Evolutionary conservation across 305 asterid species (phyloP).

Genomic region (Plantago coronopus): DNA sequence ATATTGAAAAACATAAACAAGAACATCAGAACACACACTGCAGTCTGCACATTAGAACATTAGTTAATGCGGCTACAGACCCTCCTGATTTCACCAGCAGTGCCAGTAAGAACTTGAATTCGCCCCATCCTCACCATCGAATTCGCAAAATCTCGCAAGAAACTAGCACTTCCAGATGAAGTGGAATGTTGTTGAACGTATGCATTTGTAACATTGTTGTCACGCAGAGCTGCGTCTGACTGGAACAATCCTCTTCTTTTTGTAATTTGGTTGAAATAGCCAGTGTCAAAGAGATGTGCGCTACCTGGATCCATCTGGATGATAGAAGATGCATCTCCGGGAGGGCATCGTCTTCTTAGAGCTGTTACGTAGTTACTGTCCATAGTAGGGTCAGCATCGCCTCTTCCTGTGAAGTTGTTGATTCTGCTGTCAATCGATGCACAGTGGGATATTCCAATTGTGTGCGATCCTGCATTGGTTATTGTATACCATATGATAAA

Average conservation of each 20-base stretch:
- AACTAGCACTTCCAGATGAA: constrained; percentile 32
- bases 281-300: constrained; percentile 41
- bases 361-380: constrained; percentile 41
- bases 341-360: constrained; percentile 34
- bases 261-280: constrained; percentile 40
- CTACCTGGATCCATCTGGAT: constrained; percentile 61
- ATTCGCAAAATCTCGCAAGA: constrained; percentile 31
- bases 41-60: background rate
- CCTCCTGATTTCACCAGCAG: constrained; percentile 49
- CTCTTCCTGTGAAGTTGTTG: constrained; percentile 44
- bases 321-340: constrained; percentile 28
- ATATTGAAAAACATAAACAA: background rate
- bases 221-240: constrained; percentile 46
- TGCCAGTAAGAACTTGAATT: constrained; percentile 41
- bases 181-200: background rate
- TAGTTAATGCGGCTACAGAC: constrained; percentile 31
- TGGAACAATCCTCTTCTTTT: constrained; percentile 46
- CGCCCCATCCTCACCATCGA: constrained; percentile 54
- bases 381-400: constrained; percentile 51
- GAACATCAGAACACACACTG: background rate
- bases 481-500: background rate
- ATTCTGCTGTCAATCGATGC: constrained; percentile 46
- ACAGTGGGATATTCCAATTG: constrained; percentile 64
- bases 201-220: constrained; percentile 33
- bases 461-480: constrained; percentile 56